Evolutionary conservation across 2,329 filamentous ascomycete genomes (phyloP).

Genomic region (Diplodia sapinea): DNA sequence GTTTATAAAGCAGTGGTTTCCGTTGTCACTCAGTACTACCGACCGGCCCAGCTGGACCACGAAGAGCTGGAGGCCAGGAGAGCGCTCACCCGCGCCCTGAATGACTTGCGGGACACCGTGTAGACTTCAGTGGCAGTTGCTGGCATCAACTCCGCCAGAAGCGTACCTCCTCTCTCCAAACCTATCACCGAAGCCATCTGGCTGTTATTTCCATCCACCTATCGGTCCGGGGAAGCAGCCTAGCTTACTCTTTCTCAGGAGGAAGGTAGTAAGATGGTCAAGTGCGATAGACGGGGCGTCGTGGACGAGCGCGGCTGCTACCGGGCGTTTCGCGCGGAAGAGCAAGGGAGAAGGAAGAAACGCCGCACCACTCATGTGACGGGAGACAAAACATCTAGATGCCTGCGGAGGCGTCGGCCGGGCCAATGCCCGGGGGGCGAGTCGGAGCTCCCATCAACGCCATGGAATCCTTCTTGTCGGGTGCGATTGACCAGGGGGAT

Average conservation of each 20-base stretch:
- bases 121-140: not conserved
- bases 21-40: constrained; percentile 53
- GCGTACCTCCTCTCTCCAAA: not conserved
- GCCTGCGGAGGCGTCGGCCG: not conserved
- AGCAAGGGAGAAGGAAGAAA: constrained; percentile 10
- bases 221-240: not conserved
- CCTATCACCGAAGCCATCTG: not conserved
- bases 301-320: not conserved
- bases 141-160: not conserved
- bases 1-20: constrained; percentile 51
- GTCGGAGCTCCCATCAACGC: not conserved
- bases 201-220: not conserved
- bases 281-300: not conserved
- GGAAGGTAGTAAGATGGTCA: too few species aligned
- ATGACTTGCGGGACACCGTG: constrained; percentile 37
- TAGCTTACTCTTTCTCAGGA: not conserved
- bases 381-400: not conserved
- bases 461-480: not conserved
- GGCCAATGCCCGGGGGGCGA: not conserved
- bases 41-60: constrained; percentile 46
- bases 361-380: constrained; percentile 6
- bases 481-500: not conserved
- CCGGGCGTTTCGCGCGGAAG: not conserved
- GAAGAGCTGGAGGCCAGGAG: constrained; percentile 53
- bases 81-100: constrained; percentile 48